A percentile compares a stretch with the other conserved stretches of the same genome.
phyloP scores from a whole-genome alignment of 2,329 filamentous ascomycete species.

The Venturia carpophila region DNA sequence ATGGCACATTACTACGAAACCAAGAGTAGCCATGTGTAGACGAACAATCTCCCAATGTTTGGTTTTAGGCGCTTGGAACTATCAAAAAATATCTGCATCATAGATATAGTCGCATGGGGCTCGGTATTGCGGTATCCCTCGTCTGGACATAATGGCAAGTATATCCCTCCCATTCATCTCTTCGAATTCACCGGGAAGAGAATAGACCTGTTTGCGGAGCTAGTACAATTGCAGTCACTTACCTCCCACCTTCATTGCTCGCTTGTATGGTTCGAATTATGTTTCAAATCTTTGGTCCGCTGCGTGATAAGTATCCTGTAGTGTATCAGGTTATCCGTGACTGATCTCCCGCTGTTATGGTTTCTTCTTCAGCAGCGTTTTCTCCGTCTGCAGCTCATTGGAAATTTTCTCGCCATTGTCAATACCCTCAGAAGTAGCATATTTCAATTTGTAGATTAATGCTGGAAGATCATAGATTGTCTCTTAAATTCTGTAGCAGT shows the following conservation, averaged over 20 bases:
- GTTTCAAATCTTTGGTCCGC: too few species aligned
- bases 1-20: conserved; percentile 83
- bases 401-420: not conserved
- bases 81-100: not conserved
- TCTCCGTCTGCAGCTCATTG: not conserved
- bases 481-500: too few species aligned
- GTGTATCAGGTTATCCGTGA: too few species aligned
- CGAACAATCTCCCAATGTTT: not conserved
- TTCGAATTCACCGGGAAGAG: not conserved
- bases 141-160: not conserved
- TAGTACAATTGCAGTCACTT: not conserved
- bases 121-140: not conserved
- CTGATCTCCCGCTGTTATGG: too few species aligned
- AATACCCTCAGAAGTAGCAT: not conserved
- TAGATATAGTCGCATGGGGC: not conserved
- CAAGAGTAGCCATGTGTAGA: conserved; percentile 13
- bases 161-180: not conserved
- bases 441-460: not conserved
- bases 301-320: too few species aligned
- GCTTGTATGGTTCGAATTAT: too few species aligned
- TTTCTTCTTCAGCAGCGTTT: too few species aligned
- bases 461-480: not conserved
- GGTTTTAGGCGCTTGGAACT: not conserved
- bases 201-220: not conserved
- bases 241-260: too few species aligned